Evolutionary conservation across 2,329 filamentous ascomycete genomes (phyloP), one percentile per base, ranked within the genome.

Genomic region (Colletotrichum higginsianum): DNA sequence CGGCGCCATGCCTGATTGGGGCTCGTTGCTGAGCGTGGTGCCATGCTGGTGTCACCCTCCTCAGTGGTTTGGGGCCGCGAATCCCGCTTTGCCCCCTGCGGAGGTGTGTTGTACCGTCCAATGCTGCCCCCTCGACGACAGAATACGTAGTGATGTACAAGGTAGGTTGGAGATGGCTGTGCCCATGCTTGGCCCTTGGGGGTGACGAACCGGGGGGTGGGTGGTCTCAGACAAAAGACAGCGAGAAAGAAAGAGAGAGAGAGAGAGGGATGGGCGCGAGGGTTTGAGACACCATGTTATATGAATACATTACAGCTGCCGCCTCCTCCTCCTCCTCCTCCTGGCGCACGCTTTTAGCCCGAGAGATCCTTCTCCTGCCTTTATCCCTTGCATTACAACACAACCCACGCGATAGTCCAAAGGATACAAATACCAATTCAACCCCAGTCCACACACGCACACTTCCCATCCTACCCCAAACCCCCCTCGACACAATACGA

Each of bases 41-140:
- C 68, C 50, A 71, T 71, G 58, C 18, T 71, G 68, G 55, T 66
- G 64, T 46, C 63, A 71, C 68, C 26, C 26, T 26, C 26, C 26
- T 26, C 26, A 71, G 65, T 53, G 61, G 60, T 50, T 47, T 61
- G 18, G n/a, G 44, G 52, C 68, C 68, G 65, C 65, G 58, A 60
- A 67, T 68, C 68, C 68, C 68, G 68, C 65, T 58, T 68, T 62
- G 50, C 68, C 68, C 68, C 53, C 46, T 63, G 65, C 68, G 65
- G 68, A 60, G 53, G 40, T 60, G 64, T 52, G 21, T 42, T 63
- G 61, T 30, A 26, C 61, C 53, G 35, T 38, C 55, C 35, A 40
- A 66, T 61, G 47, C 30, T 46, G 40, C 44, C 38, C 52, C 18
- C 7, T 30, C 30, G 8, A 30, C 30, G 8, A 30, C 30, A 30